Conservation (phyloP, 495 filamentous ascomycete genomes). For the Neurospora sp. region DNA sequence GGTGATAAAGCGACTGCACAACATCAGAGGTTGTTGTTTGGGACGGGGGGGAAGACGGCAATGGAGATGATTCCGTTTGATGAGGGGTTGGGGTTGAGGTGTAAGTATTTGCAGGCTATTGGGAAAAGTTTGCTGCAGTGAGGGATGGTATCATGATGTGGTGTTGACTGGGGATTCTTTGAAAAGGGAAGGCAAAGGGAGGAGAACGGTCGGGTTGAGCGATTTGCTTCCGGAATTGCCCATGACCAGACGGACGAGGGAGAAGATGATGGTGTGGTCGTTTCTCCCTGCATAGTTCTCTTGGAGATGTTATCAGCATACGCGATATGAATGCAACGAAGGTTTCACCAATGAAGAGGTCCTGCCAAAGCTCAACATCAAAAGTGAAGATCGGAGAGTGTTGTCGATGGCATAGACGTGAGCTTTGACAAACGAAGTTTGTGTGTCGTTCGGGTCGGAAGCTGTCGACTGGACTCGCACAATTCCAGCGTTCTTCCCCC, state of each 20-base stretch:
- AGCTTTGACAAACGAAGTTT: not conserved
- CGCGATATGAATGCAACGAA: not conserved
- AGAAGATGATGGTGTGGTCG: not conserved
- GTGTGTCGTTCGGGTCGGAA: not conserved
- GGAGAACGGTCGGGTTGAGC: not conserved
- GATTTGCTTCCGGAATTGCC: not conserved
- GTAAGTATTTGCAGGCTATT: slow-evolving; percentile 34
- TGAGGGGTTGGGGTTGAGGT: slow-evolving; percentile 35
- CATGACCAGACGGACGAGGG: not conserved
- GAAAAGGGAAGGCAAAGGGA: not conserved
- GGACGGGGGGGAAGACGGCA: slow-evolving; percentile 40
- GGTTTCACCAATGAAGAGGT: not conserved
- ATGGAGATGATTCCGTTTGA: slow-evolving; percentile 45
- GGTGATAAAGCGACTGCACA: slow-evolving; percentile 1
- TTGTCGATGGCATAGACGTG: not conserved
- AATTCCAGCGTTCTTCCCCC: not conserved
- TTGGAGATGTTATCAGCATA: not conserved
- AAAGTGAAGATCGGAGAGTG: not conserved
- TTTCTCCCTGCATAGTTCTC: not conserved
- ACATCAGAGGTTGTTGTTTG: slow-evolving; percentile 41
- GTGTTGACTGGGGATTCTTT: not conserved
- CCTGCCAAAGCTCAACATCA: not conserved
- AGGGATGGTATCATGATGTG: not conserved
- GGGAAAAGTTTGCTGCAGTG: not conserved
- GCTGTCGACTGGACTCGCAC: not conserved